These are phyloP conservation scores for apple (Malus domestica) DNA, from an alignment of 306 rosid species.

Conservation along the genomic window ASM211411v1 NC_041803.1:7212501-7213000, in stretches of 20 bases:
- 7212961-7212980: neutral
- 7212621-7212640: no score
- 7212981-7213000: neutral
- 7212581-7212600: no score
- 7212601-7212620: no score
- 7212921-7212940: neutral
- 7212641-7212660: no score
- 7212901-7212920: no score
- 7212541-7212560: no score
- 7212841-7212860: neutral
- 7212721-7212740: neutral
- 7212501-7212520: no score
- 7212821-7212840: no score
- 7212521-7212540: no score
- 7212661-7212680: no score
- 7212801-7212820: conserved; percentile 10
- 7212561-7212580: no score
- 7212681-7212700: no score
- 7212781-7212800: neutral
- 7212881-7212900: neutral
- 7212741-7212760: neutral
- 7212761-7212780: neutral
- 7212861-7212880: neutral
- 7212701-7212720: neutral
- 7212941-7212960: neutral